These are phyloP conservation scores for Boletus sp. DNA, from an alignment of 1,284 basidiomycete species.

Conservation along the genomic window DNA sequence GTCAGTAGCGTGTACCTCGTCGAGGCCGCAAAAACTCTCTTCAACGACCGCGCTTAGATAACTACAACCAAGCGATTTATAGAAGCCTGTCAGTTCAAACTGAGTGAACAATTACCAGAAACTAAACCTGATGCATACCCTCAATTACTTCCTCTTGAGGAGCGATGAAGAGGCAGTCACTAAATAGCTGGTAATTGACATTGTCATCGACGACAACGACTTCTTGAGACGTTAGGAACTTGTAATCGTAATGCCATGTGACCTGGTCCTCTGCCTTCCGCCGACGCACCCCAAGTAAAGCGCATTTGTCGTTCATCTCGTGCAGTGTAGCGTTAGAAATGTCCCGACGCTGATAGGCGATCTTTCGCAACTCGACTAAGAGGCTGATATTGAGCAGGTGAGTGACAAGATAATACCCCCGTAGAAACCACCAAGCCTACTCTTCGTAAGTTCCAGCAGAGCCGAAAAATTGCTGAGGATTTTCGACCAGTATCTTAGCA, in stretches of 20 bases:
- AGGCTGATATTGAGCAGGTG: not conserved
- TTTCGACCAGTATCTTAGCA: not conserved
- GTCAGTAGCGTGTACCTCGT: not conserved
- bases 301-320: not conserved
- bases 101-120: not conserved
- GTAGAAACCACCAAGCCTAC: not conserved
- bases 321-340: not conserved
- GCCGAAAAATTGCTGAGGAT: not conserved
- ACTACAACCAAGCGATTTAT: not conserved
- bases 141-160: conserved; percentile 8
- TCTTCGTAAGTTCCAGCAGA: conserved; percentile 4
- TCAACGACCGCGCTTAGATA: not conserved
- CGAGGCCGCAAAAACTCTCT: not conserved
- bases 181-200: conserved; percentile 1
- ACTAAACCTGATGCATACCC: not conserved
- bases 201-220: conserved; percentile 4
- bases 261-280: not conserved
- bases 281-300: not conserved
- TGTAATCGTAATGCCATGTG: not conserved
- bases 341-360: not conserved
- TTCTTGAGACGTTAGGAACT: not conserved
- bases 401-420: not conserved
- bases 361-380: conserved; percentile 4
- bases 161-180: not conserved
- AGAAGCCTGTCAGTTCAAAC: conserved; percentile 1